These are phyloP conservation scores for Lasiodiplodia gonubiensis DNA, from an alignment of 2,329 filamentous ascomycete genomes.

Conservation along the genomic window DNA sequence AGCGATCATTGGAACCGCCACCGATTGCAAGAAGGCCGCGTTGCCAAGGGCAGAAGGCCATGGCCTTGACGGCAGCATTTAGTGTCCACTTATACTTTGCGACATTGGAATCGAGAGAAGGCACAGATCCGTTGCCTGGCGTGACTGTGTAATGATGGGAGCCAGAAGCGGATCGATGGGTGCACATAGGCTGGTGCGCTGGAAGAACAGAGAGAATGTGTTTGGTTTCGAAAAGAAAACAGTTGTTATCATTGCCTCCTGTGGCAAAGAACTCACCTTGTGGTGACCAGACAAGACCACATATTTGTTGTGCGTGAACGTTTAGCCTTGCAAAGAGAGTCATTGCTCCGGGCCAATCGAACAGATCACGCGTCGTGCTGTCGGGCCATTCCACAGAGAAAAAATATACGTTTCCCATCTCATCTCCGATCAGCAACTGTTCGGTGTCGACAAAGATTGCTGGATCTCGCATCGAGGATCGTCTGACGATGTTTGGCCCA, in stretches of 20 bases:
- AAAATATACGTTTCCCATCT: conserved; percentile 81
- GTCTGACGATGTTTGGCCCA: conserved; percentile 66
- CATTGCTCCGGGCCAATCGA: conserved; percentile 78
- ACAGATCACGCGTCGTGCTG: conserved; percentile 65
- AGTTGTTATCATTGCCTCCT: conserved; percentile 90
- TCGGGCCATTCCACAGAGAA: conserved; percentile 85
- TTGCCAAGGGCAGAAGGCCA: conserved; percentile 96
- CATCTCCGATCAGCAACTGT: conserved; percentile 85
- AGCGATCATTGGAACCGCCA: conserved; percentile 90
- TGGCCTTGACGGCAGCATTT: conserved; percentile 90
- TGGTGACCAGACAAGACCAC: conserved; percentile 85
- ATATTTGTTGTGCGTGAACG: conserved; percentile 87
- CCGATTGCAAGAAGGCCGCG: conserved; percentile 85
- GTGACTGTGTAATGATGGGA: conserved; percentile 41
- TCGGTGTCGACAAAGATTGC: conserved; percentile 69
- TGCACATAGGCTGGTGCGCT: conserved; percentile 37
- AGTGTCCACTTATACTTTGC: conserved; percentile 78
- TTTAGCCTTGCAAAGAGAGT: conserved; percentile 77
- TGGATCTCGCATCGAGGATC: conserved; percentile 56
- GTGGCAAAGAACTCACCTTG: conserved; percentile 80
- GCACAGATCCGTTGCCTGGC: conserved; percentile 41
- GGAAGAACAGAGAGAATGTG: conserved; percentile 44
- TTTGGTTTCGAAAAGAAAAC: conserved; percentile 77
- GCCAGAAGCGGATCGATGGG: conserved; percentile 19
- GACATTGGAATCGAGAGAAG: conserved; percentile 59